phyloP scores from a whole-genome alignment of 352 stramenopile genomes.

The Phytophthora uliginosa region DNA sequence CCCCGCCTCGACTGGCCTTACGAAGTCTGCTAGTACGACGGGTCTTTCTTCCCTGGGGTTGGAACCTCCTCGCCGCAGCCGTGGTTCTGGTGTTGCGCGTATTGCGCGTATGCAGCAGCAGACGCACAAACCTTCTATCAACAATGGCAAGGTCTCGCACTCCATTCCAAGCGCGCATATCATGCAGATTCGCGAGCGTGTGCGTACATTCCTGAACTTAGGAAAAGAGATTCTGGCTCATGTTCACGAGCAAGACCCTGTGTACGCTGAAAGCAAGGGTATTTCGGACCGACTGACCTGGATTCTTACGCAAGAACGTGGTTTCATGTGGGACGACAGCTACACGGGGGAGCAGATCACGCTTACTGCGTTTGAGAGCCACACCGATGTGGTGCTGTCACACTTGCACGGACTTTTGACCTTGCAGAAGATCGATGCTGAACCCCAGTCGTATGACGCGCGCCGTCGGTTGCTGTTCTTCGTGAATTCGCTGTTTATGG shows the following conservation, averaged over 20 bases:
- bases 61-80: constrained; percentile 80
- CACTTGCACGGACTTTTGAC: constrained; percentile 96
- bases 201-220: constrained; percentile 95
- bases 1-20: constrained; percentile 58
- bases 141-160: constrained; percentile 67
- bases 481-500: constrained; percentile 99
- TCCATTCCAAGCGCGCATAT: constrained; percentile 86
- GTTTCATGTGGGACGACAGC: constrained; percentile 99
- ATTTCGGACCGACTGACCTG: constrained; percentile 97
- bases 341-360: constrained; percentile 98
- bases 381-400: constrained; percentile 81
- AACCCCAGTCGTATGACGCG: constrained; percentile 97
- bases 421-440: constrained; percentile 97
- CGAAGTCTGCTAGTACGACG: constrained; percentile 92
- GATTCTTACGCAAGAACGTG: constrained; percentile 97
- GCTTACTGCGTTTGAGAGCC: constrained; percentile 84
- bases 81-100: constrained; percentile 82
- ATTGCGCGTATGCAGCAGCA: constrained; percentile 88
- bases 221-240: constrained; percentile 89
- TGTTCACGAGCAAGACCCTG: constrained; percentile 81
- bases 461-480: constrained; percentile 98
- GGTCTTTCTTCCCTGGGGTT: constrained; percentile 81
- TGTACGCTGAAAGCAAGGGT: constrained; percentile 90
- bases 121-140: constrained; percentile 66
- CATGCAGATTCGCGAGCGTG: constrained; percentile 95